These are phyloP conservation scores for Sodiomyces alkalinus DNA, from an alignment of 2,329 filamentous ascomycete species.

Conservation along the genomic window DNA sequence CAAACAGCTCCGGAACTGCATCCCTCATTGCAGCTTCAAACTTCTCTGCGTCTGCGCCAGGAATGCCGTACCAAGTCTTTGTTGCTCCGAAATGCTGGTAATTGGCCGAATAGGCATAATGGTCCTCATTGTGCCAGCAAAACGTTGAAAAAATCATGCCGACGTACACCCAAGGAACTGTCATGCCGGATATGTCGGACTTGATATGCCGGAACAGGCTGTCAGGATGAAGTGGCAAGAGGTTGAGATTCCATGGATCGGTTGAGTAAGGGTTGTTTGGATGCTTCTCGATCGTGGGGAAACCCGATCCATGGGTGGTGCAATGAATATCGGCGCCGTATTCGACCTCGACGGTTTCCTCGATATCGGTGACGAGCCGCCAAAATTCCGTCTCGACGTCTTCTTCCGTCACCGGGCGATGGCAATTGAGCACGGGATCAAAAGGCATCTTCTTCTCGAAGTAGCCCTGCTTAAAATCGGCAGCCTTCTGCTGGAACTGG, in stretches of 20 bases:
- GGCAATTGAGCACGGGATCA: slow-evolving; percentile 68
- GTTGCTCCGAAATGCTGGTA: slow-evolving; percentile 97
- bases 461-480: slow-evolving; percentile 86
- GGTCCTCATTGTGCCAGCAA: slow-evolving; percentile 98
- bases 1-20: slow-evolving; percentile 89
- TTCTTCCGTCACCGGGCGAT: slow-evolving; percentile 75
- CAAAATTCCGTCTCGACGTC: slow-evolving; percentile 96
- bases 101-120: slow-evolving; percentile 94
- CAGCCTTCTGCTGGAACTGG: slow-evolving; percentile 91
- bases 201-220: slow-evolving; percentile 96
- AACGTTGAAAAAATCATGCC: slow-evolving; percentile 99
- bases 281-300: slow-evolving; percentile 84
- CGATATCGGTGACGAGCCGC: slow-evolving; percentile 83
- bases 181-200: slow-evolving; percentile 97
- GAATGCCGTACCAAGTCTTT: slow-evolving; percentile 98
- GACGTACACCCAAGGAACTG: slow-evolving; percentile 96
- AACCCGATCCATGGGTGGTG: slow-evolving; percentile 92
- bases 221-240: slow-evolving; percentile 77
- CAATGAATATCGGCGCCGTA: slow-evolving; percentile 98
- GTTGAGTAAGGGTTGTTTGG: slow-evolving; percentile 75
- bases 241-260: slow-evolving; percentile 92
- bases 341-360: slow-evolving; percentile 93
- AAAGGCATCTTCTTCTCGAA: slow-evolving; percentile 84
- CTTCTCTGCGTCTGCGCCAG: slow-evolving; percentile 80
- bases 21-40: slow-evolving; percentile 93